Base-by-base conservation (phyloP, 148 eudicot species). In the Arbutus unedo region DNA sequence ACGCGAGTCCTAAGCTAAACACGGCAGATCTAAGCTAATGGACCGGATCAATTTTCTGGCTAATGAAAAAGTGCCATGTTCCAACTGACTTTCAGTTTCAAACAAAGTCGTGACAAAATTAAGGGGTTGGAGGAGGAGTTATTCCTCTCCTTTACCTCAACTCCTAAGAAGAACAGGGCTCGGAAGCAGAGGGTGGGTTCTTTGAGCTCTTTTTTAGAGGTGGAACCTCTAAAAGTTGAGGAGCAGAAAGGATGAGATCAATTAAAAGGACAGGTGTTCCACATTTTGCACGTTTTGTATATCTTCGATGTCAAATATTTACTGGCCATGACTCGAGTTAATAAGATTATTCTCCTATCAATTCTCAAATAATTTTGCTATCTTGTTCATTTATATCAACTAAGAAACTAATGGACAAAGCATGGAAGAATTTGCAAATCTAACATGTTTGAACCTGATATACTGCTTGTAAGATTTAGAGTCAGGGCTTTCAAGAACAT, bases 381-480 rank as follows among this genome's bases (percentile, higher is more conserved):
- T 57, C 21, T 57, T 57, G 62, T 57, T n/a, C 19, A 57, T 57
- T 19, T 31, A 31, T 31, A 1, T 31, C 38, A 31, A 1, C 38
- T 31, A 21, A 11, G n/a, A 11, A 8, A 41, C 21, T 43, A n/a
- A 13, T 8, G 49, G 0, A 47, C 9, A 21, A 79, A 45, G 15
- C n/a, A 25, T 79, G 57, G 10, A 59, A 41, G 4, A 83, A 57
- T 47, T 11, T 41, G 56, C 53, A 77, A 77, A 67, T 38, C 47
- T 45, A 25, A 54, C 31, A 81, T 78, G 72, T 43, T 54, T 50
- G 81, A 80, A 96, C 99, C 98, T 96, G 86, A 89, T 75, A 80
- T 86, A 91, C 49, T 93, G 98, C 89, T 91, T 93, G 90, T 94
- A 94, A 75, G 95, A 88, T 83, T 86, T 93, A 85, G 98, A 89